Evolutionary conservation across 495 filamentous ascomycete genomes (phyloP), one percentile per base, ranked within the genome.

Genomic region (Trichoderma virens): DNA sequence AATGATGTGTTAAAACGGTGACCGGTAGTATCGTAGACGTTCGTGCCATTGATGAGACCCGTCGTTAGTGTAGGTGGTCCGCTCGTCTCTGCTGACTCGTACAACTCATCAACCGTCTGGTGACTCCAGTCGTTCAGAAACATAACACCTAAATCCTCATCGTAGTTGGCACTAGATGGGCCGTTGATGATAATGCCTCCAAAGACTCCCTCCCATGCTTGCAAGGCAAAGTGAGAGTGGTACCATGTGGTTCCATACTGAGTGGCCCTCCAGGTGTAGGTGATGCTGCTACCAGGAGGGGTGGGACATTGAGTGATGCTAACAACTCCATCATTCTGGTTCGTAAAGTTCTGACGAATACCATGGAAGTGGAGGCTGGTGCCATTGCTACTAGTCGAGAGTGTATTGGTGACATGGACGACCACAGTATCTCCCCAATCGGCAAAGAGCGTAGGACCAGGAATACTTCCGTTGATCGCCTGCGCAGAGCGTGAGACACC

Each of bases 231-330:
- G 66, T 88, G 85, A 31, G 76, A 80, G 66, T 86, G 85, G 62
- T 85, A 88, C 83, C 82, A 87, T n/a, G 78, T 72, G 0, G 77
- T 78, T 9, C 85, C 85, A 63, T 86, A 86, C 61, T 71, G 76
- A 8, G 66, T 73, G 4, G 76, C 80, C 34, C 72, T 70, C 51
- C 75, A 83, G 32, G 61, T 79, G 67, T 88, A 87, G 0, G 82
- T 63, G 18, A 66, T 69, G 4, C 75, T 69, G 14, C 78, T 80
- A 30, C 76, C 76, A 30, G 75, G 72, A 60, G 75, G 65, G 32
- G 75, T 73, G 9, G 76, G 76, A 64, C 76, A 77, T 62, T 77
- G 72, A 35, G 71, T 73, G 23, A 75, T 67, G 28, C 66, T 65
- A 13, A 69, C 67, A 30, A 75, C 69, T 32, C 74, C 74, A 65